Conservation (phyloP, 352 stramenopile genomes). For the Thalassiosira mediterranea region DNA sequence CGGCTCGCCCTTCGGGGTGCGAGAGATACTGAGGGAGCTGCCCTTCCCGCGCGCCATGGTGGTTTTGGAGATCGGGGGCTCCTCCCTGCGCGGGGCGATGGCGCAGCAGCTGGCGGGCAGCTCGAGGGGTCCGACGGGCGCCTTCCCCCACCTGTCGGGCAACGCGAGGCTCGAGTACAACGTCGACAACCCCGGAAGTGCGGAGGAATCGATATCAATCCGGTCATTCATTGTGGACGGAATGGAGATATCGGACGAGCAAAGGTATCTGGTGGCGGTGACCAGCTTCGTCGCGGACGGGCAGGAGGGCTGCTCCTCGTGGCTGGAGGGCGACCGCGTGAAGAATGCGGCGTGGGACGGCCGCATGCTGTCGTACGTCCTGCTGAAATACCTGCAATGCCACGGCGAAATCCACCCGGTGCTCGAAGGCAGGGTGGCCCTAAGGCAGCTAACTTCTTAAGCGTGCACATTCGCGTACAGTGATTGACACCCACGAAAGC, state of each 20-base stretch:
- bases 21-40: slow-evolving; percentile 87
- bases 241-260: slow-evolving; percentile 41
- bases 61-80: slow-evolving; percentile 82
- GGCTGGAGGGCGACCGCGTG: slow-evolving; percentile 80
- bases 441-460: too few species aligned
- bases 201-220: slow-evolving; percentile 30
- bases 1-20: slow-evolving; percentile 82
- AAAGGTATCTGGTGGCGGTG: slow-evolving; percentile 82
- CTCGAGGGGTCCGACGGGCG: slow-evolving; percentile 84
- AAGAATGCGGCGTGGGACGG: slow-evolving; percentile 35
- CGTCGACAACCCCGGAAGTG: slow-evolving; percentile 16
- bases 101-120: slow-evolving; percentile 85
- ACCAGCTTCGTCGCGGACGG: slow-evolving; percentile 86
- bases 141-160: slow-evolving; percentile 86
- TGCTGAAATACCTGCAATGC: slow-evolving; percentile 49
- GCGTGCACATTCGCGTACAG: too few species aligned
- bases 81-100: slow-evolving; percentile 84
- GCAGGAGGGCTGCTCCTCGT: slow-evolving; percentile 85
- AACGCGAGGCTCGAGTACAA: slow-evolving; percentile 49
- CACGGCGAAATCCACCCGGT: slow-evolving; percentile 22
- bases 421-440: too few species aligned
- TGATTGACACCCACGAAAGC: too few species aligned
- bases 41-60: slow-evolving; percentile 86
- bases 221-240: slow-evolving; percentile 53
- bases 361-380: slow-evolving; percentile 40